Evolutionary conservation across 208 protist species (phyloP).

Genomic region (Strigomonas culicis): DNA sequence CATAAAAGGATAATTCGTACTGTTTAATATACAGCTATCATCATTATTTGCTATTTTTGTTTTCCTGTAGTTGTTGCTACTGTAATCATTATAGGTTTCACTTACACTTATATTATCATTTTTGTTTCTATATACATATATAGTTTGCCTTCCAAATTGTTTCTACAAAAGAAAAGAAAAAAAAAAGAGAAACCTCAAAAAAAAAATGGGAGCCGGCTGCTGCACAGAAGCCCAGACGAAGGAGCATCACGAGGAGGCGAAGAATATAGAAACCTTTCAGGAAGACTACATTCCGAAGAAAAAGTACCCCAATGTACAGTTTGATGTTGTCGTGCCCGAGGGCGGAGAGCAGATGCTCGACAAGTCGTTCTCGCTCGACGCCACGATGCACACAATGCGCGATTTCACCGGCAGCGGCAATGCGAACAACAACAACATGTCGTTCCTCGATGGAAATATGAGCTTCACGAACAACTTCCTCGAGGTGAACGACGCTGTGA

Average conservation of each 20-base stretch:
- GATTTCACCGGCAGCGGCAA: conserved; percentile 28
- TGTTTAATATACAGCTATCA: too few relatives aligned
- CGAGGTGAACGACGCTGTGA: conserved; percentile 42
- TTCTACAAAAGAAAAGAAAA: neutral
- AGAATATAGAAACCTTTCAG: neutral
- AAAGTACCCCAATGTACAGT: conserved; percentile 32
- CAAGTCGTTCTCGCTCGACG: conserved; percentile 27
- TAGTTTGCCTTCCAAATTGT: neutral
- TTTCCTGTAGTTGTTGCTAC: too few relatives aligned
- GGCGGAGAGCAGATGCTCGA: neutral
- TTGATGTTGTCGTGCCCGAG: conserved; percentile 51
- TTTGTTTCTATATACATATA: neutral
- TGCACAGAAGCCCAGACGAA: conserved; percentile 8
- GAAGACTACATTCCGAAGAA: conserved; percentile 20
- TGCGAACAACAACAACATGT: neutral
- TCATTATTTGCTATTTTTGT: too few relatives aligned
- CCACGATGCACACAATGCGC: conserved; percentile 55
- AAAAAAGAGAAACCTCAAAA: neutral
- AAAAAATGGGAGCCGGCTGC: conserved; percentile 13
- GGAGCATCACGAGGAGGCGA: neutral
- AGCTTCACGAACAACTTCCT: conserved; percentile 73
- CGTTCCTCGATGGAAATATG: conserved; percentile 32
- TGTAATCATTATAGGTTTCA: too few relatives aligned
- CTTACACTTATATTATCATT: conserved; percentile 9
- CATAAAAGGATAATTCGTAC: too few relatives aligned